Conservation (phyloP, 2,329 filamentous ascomycete species). For the Lecanicillium sp. region DNA sequence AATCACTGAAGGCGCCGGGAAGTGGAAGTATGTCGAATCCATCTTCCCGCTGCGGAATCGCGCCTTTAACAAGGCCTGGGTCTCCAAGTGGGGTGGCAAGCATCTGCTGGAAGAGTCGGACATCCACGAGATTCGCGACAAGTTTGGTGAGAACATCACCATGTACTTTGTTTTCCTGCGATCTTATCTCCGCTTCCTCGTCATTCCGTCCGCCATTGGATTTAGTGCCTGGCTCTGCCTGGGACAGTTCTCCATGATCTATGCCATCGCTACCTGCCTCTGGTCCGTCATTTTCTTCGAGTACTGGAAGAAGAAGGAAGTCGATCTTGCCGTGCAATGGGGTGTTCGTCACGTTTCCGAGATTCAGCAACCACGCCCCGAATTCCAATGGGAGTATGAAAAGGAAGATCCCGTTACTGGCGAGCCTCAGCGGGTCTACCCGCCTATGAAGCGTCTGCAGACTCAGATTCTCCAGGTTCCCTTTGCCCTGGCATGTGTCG, state of each 20-base stretch:
- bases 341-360: constrained; percentile 76
- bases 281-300: constrained; percentile 90
- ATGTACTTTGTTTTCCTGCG: constrained; percentile 96
- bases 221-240: constrained; percentile 74
- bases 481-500: constrained; percentile 69
- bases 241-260: constrained; percentile 76
- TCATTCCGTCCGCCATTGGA: constrained; percentile 77
- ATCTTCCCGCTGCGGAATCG: constrained; percentile 78
- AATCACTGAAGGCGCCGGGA: constrained; percentile 60
- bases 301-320: constrained; percentile 92
- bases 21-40: constrained; percentile 67
- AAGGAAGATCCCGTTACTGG: constrained; percentile 75
- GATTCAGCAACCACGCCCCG: constrained; percentile 69
- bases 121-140: constrained; percentile 67
- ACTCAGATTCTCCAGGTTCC: constrained; percentile 78
- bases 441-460: constrained; percentile 65
- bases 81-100: constrained; percentile 68
- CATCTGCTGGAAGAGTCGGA: constrained; percentile 60
- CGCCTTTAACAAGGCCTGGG: constrained; percentile 66
- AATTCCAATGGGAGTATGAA: constrained; percentile 76
- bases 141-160: constrained; percentile 77
- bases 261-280: constrained; percentile 71
- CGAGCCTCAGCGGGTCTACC: constrained; percentile 69
- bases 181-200: constrained; percentile 78
- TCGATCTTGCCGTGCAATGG: constrained; percentile 82